These are phyloP conservation scores for Castanospermum australe DNA, from an alignment of 306 rosid species.

Conservation along the genomic window DNA sequence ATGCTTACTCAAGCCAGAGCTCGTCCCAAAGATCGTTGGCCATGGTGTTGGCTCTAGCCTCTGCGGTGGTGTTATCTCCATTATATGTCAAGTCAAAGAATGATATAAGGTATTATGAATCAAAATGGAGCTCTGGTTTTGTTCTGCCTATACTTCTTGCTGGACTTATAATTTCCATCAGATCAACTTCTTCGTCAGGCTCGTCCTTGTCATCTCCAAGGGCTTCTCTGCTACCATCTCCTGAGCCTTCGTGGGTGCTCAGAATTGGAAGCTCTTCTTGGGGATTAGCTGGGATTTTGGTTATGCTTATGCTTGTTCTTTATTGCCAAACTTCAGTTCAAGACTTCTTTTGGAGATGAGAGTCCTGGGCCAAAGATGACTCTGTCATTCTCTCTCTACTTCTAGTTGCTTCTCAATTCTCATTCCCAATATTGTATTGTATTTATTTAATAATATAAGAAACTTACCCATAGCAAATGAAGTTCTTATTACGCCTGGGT, in stretches of 20 bases:
- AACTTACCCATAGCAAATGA: not conserved
- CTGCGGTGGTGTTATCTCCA: conserved; percentile 71
- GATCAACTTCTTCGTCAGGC: conserved; percentile 60
- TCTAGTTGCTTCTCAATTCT: too few relatives aligned
- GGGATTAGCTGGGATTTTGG: conserved; percentile 73
- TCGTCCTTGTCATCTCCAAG: conserved; percentile 25
- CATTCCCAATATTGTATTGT: too few relatives aligned
- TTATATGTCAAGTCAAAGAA: conserved; percentile 40
- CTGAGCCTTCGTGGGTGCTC: conserved; percentile 76
- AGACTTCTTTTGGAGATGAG: conserved; percentile 73
- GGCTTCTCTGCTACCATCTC: conserved; percentile 45
- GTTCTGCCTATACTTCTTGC: conserved; percentile 76
- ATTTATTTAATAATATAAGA: conserved; percentile 28
- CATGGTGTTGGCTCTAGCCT: conserved; percentile 67
- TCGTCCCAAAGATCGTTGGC: conserved; percentile 75
- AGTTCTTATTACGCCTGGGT: not conserved
- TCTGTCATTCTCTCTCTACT: not conserved
- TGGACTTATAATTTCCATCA: conserved; percentile 76
- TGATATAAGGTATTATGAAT: conserved; percentile 46
- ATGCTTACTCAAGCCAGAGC: conserved; percentile 38
- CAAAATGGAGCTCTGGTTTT: conserved; percentile 72
- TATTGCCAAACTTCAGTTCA: conserved; percentile 70
- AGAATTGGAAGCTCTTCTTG: conserved; percentile 76
- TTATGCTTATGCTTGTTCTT: conserved; percentile 70
- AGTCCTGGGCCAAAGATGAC: too few relatives aligned